A percentile compares a stretch with the other conserved stretches of the same genome.
Evolutionary conservation across 2,329 filamentous ascomycete genomes (phyloP).

Genomic region (Aspergillus latus): DNA sequence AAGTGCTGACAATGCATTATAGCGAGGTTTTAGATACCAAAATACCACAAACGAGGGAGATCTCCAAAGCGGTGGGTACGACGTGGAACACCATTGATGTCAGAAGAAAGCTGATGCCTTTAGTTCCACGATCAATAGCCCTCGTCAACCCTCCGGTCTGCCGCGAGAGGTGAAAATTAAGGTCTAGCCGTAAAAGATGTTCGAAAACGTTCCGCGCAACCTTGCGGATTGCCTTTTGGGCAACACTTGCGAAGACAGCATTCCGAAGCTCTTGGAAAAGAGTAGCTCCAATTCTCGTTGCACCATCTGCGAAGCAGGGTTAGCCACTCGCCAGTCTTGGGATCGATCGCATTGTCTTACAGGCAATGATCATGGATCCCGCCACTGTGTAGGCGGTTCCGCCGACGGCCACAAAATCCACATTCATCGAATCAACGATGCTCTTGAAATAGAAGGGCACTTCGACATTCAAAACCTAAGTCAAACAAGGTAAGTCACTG

Average conservation of each 20-base stretch:
- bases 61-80: conserved; percentile 88
- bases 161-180: conserved; percentile 89
- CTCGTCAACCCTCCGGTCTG: conserved; percentile 93
- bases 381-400: conserved; percentile 86
- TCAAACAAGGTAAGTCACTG: conserved; percentile 19
- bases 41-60: conserved; percentile 92
- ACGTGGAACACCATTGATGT: conserved; percentile 99
- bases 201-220: conserved; percentile 92
- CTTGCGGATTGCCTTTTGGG: conserved; percentile 89
- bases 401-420: conserved; percentile 81
- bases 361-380: conserved; percentile 89
- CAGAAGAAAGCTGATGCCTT: conserved; percentile 94
- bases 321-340: conserved; percentile 8
- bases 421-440: conserved; percentile 97
- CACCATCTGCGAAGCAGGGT: conserved; percentile 60
- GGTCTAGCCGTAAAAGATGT: conserved; percentile 81
- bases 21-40: conserved; percentile 51
- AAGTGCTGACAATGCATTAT: neutral
- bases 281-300: conserved; percentile 82
- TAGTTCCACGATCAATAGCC: conserved; percentile 94
- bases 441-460: conserved; percentile 99
- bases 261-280: conserved; percentile 92
- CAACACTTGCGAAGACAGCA: conserved; percentile 93
- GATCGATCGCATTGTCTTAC: conserved; percentile 42
- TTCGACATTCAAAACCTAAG: conserved; percentile 81